phyloP scores from a whole-genome alignment of 805 yeast species.

The Jamesozyma piceae region DNA sequence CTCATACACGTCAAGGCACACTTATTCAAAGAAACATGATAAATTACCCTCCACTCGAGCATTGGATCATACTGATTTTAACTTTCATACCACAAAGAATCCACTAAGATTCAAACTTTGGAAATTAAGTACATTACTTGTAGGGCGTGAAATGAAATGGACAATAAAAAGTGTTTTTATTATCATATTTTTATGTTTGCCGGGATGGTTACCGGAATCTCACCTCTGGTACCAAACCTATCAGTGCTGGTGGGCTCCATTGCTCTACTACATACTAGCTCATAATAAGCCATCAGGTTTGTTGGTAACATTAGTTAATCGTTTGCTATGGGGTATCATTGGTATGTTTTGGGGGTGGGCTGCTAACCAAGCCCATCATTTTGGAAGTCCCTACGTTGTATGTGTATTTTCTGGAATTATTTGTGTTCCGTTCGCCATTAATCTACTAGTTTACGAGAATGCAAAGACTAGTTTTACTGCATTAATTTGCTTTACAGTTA shows the following conservation, averaged over 20 bases:
- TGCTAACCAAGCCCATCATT: constrained; percentile 33
- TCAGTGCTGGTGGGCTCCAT: constrained; percentile 38
- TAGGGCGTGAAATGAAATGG: constrained; percentile 35
- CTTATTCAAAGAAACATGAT: constrained; percentile 9
- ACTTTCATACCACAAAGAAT: constrained; percentile 32
- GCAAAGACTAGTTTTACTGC: constrained; percentile 38
- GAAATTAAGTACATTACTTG: constrained; percentile 28
- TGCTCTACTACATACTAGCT: constrained; percentile 31
- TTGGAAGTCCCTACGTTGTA: constrained; percentile 33
- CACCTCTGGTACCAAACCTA: constrained; percentile 36
- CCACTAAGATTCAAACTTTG: constrained; percentile 33
- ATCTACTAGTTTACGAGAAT: constrained; percentile 31
- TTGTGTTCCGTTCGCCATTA: constrained; percentile 28
- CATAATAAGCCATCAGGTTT: constrained; percentile 36
- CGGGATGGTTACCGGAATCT: constrained; percentile 35
- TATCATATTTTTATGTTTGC: constrained; percentile 33
- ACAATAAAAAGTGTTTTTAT: constrained; percentile 35
- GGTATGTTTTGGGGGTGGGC: constrained; percentile 44
- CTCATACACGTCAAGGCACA: constrained; percentile 35
- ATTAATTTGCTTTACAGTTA: constrained; percentile 34
- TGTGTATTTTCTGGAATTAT: constrained; percentile 34
- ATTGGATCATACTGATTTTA: constrained; percentile 36
- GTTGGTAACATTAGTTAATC: constrained; percentile 28
- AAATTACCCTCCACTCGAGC: constrained; percentile 26
- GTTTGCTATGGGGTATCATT: constrained; percentile 31